Conservation (phyloP, 2,329 filamentous ascomycete species). For the Microdochium paspali region DNA sequence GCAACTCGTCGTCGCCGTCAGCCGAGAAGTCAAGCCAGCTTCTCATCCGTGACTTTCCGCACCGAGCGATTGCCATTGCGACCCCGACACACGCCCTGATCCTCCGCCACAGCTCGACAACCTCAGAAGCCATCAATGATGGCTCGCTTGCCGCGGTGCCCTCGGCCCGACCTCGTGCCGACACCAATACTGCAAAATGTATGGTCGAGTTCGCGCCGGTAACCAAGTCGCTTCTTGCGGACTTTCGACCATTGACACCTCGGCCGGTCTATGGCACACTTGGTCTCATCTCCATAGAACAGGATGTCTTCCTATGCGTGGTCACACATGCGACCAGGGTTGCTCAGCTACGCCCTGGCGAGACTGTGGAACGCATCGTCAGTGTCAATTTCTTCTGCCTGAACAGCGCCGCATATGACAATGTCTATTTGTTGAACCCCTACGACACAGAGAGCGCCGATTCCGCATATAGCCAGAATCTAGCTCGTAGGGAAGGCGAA, state of each 20-base stretch:
- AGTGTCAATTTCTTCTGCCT: slow-evolving; percentile 90
- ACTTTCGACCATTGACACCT: slow-evolving; percentile 68
- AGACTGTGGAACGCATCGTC: slow-evolving; percentile 80
- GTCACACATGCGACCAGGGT: slow-evolving; percentile 72
- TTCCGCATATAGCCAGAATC: slow-evolving; percentile 36
- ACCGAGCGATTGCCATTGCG: slow-evolving; percentile 79
- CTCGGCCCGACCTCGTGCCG: slow-evolving; percentile 32
- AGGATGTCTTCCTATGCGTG: slow-evolving; percentile 85
- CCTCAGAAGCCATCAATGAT: slow-evolving; percentile 49
- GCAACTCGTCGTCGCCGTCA: slow-evolving; percentile 7
- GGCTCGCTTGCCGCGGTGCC: slow-evolving; percentile 46
- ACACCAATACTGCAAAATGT: slow-evolving; percentile 50
- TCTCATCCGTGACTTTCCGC: slow-evolving; percentile 76
- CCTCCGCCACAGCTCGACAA: slow-evolving; percentile 65
- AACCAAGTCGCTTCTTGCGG: slow-evolving; percentile 56
- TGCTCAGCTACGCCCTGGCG: slow-evolving; percentile 74
- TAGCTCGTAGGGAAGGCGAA: slow-evolving; percentile 58
- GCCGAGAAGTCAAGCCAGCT: slow-evolving; percentile 62
- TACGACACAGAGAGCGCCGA: slow-evolving; percentile 41
- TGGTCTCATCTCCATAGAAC: slow-evolving; percentile 73
- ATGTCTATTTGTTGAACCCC: slow-evolving; percentile 51
- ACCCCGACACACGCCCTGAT: slow-evolving; percentile 73
- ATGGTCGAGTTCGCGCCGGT: slow-evolving; percentile 77
- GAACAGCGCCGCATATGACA: slow-evolving; percentile 78
- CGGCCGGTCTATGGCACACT: slow-evolving; percentile 76